Percentiles rank a stretch among this genome's conserved stretches.
phyloP scores from a whole-genome alignment of 768 basidiomycete species.

The Daedalea quercina region DNA sequence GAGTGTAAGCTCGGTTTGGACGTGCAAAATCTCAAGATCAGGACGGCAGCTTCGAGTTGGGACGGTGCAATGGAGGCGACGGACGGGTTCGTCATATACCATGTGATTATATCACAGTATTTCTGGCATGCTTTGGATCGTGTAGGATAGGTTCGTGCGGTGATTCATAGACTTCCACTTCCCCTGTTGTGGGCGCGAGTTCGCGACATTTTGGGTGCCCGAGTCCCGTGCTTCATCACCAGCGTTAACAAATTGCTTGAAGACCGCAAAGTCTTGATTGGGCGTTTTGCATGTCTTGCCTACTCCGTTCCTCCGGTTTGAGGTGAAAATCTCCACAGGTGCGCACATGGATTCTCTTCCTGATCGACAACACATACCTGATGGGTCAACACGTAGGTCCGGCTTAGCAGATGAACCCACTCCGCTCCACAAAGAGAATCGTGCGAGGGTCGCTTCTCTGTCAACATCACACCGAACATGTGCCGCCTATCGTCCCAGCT shows the following conservation, averaged over 20 bases:
- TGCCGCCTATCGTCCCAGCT: no score
- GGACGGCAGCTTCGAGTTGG: background rate
- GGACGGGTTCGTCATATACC: constrained; percentile 18
- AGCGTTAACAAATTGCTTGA: background rate
- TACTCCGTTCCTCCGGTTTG: no score
- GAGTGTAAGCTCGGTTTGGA: background rate
- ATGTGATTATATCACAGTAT: constrained; percentile 2
- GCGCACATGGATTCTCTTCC: no score
- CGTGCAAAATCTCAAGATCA: background rate
- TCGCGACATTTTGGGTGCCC: background rate
- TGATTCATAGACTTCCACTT: background rate
- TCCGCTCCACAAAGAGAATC: no score
- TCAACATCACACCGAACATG: no score
- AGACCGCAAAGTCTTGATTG: no score
- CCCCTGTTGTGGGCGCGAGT: background rate
- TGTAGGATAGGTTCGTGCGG: background rate
- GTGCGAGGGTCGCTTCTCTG: no score
- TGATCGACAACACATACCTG: no score
- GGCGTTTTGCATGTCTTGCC: no score
- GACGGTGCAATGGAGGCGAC: constrained; percentile 10
- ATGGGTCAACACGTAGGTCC: no score
- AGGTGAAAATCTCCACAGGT: background rate
- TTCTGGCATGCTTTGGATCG: background rate
- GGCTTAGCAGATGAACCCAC: no score
- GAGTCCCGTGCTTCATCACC: no score